Evolutionary conservation across 2,329 filamentous ascomycete species (phyloP).

Genomic region (Pseudogymnoascus sp.): DNA sequence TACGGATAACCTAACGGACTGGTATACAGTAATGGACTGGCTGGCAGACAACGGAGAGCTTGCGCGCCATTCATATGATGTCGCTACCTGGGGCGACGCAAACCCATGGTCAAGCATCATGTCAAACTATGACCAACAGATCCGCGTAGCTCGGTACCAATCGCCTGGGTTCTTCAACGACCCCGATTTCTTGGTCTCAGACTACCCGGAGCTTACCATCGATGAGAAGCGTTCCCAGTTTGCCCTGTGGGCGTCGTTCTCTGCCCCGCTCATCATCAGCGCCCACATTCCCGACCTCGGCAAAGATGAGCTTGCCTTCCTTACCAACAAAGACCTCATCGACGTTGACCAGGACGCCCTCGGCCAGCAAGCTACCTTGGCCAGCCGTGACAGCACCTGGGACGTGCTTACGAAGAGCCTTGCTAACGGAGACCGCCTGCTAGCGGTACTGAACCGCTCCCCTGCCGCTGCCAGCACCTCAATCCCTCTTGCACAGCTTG

Average conservation of each 20-base stretch:
- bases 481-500: constrained; percentile 27
- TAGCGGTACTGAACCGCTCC: constrained; percentile 43
- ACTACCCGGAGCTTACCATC: constrained; percentile 7
- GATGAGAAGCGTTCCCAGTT: constrained; percentile 15
- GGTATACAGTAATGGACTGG: constrained; percentile 43
- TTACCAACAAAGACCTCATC: constrained; percentile 29
- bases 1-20: constrained; percentile 35
- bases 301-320: constrained; percentile 32
- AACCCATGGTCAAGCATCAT: constrained; percentile 40
- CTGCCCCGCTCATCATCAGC: constrained; percentile 27
- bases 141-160: constrained; percentile 27
- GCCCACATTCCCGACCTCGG: constrained; percentile 32
- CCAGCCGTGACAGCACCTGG: constrained; percentile 35
- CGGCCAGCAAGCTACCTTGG: constrained; percentile 33
- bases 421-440: constrained; percentile 40
- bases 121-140: constrained; percentile 41
- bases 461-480: constrained; percentile 30
- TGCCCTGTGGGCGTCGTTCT: constrained; percentile 26
- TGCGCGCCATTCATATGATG: constrained; percentile 32
- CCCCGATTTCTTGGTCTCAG: constrained; percentile 14
- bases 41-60: constrained; percentile 33
- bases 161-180: constrained; percentile 31
- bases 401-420: constrained; percentile 41
- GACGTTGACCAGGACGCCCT: constrained; percentile 16
- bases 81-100: constrained; percentile 25